These are phyloP conservation scores for Letharia lupina DNA, from an alignment of 495 filamentous ascomycete species.

Conservation along the genomic window DNA sequence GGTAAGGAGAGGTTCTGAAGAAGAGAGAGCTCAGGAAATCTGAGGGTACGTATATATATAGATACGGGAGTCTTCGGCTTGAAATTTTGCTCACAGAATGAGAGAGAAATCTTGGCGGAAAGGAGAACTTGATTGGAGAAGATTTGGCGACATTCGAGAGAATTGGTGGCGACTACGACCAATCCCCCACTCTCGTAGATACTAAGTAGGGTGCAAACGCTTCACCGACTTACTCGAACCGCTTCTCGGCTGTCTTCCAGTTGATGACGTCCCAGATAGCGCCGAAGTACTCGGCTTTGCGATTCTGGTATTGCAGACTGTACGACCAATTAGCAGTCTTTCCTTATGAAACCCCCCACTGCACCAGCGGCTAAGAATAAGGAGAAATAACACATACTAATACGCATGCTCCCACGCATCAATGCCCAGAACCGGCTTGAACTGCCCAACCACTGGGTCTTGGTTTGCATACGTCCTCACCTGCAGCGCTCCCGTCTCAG, in stretches of 20 bases:
- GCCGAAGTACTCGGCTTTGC: constrained; percentile 96
- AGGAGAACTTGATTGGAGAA: neutral
- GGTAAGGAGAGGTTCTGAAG: neutral
- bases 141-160: neutral
- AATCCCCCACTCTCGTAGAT: neutral
- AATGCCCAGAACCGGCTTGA: constrained; percentile 78
- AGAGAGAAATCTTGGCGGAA: neutral
- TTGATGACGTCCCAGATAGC: constrained; percentile 98
- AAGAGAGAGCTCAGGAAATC: neutral
- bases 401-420: constrained; percentile 96
- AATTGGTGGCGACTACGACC: neutral
- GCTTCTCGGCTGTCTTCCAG: constrained; percentile 89
- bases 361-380: neutral
- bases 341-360: neutral
- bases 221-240: constrained; percentile 44
- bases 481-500: constrained; percentile 58
- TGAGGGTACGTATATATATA: neutral
- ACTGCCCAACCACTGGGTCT: constrained; percentile 85
- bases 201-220: neutral
- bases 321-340: constrained; percentile 19
- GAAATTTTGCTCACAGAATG: neutral
- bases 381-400: constrained; percentile 42
- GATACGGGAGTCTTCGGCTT: neutral
- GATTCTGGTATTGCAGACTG: constrained; percentile 93
- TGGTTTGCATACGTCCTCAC: constrained; percentile 87